A percentile compares a stretch with the other conserved stretches of the same genome.
Evolutionary conservation across 2,329 filamentous ascomycete species (phyloP).

Genomic region (Thermothelomyces thermophilus): DNA sequence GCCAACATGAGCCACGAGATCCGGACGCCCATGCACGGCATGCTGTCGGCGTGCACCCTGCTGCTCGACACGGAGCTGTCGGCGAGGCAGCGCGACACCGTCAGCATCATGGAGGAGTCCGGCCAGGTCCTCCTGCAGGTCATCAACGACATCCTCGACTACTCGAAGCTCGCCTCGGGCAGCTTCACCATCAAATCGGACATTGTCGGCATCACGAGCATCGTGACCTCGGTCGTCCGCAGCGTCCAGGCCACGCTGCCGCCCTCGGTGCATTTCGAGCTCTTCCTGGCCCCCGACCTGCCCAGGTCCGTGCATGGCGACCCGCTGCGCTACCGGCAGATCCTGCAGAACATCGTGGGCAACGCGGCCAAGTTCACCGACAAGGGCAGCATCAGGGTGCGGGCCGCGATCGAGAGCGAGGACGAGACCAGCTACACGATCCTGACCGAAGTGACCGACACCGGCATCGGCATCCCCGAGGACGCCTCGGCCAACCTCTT

Average conservation of each 20-base stretch:
- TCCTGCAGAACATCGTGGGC: conserved; percentile 54
- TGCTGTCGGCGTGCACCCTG: conserved; percentile 53
- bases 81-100: conserved; percentile 48
- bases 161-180: conserved; percentile 56
- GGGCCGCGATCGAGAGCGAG: conserved; percentile 35
- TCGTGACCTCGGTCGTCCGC: conserved; percentile 43
- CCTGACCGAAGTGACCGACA: conserved; percentile 62
- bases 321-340: conserved; percentile 53
- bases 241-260: conserved; percentile 42
- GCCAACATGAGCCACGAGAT: conserved; percentile 61
- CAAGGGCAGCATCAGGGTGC: conserved; percentile 43
- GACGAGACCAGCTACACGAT: conserved; percentile 39
- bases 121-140: conserved; percentile 52
- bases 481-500: conserved; percentile 49
- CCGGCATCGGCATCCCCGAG: conserved; percentile 75
- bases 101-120: conserved; percentile 53
- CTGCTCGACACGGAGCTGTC: conserved; percentile 48
- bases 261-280: conserved; percentile 40
- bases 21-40: conserved; percentile 58
- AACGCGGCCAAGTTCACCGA: conserved; percentile 60
- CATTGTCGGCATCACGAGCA: conserved; percentile 41
- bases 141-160: conserved; percentile 62
- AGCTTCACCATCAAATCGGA: conserved; percentile 51
- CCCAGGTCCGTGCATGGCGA: conserved; percentile 49
- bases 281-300: conserved; percentile 38